Percentiles rank a stretch among this genome's conserved stretches.
These are phyloP conservation scores for Escovopsis sp. DNA, from an alignment of 2,329 filamentous ascomycete genomes.

Conservation along the genomic window DNA sequence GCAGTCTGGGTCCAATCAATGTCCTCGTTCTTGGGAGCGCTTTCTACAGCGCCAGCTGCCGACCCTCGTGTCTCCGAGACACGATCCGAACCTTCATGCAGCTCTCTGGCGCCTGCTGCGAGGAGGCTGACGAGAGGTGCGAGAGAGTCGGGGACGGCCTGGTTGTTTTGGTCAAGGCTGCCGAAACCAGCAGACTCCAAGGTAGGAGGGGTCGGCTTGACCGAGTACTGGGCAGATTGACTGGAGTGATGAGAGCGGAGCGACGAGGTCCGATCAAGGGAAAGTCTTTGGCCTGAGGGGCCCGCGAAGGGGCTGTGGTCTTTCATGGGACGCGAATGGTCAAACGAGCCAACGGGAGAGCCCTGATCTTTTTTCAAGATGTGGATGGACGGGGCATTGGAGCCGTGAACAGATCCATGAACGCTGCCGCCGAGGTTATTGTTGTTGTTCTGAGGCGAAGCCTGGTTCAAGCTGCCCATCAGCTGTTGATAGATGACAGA, in stretches of 20 bases:
- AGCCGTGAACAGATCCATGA: slow-evolving; percentile 17
- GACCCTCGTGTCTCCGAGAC: slow-evolving; percentile 6
- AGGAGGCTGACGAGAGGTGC: slow-evolving; percentile 37
- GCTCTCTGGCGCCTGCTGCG: slow-evolving; percentile 47
- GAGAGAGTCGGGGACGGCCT: slow-evolving; percentile 54
- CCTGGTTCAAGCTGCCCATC: slow-evolving; percentile 22
- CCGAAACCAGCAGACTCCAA: slow-evolving; percentile 17
- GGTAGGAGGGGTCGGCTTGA: slow-evolving; percentile 15
- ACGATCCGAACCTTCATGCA: slow-evolving; percentile 28
- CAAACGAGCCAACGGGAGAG: slow-evolving; percentile 24
- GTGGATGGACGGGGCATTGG: slow-evolving; percentile 26
- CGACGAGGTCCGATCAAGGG: slow-evolving; percentile 21
- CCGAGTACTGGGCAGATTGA: slow-evolving; percentile 11
- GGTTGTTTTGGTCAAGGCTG: slow-evolving; percentile 42
- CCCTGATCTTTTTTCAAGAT: slow-evolving; percentile 35
- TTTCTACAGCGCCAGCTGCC: slow-evolving; percentile 7
- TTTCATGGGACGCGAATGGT: slow-evolving; percentile 24
- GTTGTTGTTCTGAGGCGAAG: slow-evolving; percentile 25
- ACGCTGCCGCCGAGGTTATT: slow-evolving; percentile 10
- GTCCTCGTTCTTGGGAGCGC: slow-evolving; percentile 39
- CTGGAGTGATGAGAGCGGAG: slow-evolving; percentile 13
- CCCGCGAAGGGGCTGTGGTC: slow-evolving; percentile 30
- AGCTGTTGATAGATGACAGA: slow-evolving; percentile 24
- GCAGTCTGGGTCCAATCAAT: slow-evolving; percentile 15
- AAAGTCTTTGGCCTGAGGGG: slow-evolving; percentile 28